phyloP scores from a whole-genome alignment of 768 basidiomycete genomes.

The Paxillus involutus region DNA sequence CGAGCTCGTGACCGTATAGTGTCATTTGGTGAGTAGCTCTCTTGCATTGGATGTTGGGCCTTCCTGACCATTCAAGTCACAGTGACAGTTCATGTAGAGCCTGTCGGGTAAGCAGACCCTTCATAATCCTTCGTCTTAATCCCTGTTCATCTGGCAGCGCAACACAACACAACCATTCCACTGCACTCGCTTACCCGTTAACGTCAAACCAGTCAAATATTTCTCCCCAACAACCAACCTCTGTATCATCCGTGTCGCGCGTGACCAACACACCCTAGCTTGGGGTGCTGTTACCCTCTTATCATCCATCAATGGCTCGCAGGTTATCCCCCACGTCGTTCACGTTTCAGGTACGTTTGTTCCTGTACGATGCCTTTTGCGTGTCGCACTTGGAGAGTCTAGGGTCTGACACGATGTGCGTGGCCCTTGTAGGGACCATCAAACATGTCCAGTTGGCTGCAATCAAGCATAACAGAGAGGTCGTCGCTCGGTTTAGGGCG shows the following conservation, averaged over 20 bases:
- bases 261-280: slow-evolving; percentile 76
- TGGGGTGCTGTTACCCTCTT: slow-evolving; percentile 81
- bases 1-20: background rate
- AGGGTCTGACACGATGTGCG: background rate
- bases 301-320: slow-evolving; percentile 54
- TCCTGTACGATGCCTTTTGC: background rate
- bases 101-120: slow-evolving; percentile 40
- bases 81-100: no score
- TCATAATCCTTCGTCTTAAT: background rate
- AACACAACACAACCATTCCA: no score
- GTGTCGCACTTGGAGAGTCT: background rate
- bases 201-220: slow-evolving; percentile 67
- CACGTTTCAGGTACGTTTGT: slow-evolving; percentile 69
- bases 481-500: slow-evolving; percentile 67
- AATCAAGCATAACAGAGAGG: slow-evolving; percentile 68
- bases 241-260: slow-evolving; percentile 82
- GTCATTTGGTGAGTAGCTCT: background rate
- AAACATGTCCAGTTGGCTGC: slow-evolving; percentile 82
- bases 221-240: slow-evolving; percentile 81
- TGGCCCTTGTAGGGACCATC: slow-evolving; percentile 63
- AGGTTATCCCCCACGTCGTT: slow-evolving; percentile 72
- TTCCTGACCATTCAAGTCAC: background rate
- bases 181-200: background rate
- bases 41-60: background rate
- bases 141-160: background rate